Conservation (phyloP, 208 protist genomes). For the Wallacemonas collosoma region DNA sequence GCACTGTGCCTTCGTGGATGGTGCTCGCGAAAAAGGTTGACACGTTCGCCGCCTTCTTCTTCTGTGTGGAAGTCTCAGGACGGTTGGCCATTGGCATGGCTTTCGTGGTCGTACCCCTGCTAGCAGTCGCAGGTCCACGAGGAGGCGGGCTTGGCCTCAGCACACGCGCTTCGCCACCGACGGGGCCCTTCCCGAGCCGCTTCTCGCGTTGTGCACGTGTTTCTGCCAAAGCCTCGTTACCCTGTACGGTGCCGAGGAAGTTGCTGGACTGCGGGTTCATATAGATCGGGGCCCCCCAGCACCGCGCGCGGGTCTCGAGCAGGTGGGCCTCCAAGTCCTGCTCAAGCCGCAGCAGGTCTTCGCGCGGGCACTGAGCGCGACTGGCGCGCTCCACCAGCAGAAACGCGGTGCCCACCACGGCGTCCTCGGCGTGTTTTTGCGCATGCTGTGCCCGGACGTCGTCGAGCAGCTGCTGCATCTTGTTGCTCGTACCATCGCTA, state of each 20-base stretch:
- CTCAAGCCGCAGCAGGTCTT: slow-evolving; percentile 41
- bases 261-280: slow-evolving; percentile 24
- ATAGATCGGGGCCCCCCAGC: slow-evolving; percentile 36
- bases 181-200: neutral
- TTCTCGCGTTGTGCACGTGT: slow-evolving; percentile 6
- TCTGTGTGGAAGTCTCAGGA: too few species aligned
- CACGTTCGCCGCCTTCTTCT: neutral
- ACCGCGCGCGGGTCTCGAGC: slow-evolving; percentile 25
- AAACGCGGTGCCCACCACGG: slow-evolving; percentile 31
- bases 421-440: slow-evolving; percentile 14
- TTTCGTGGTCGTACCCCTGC: too few species aligned
- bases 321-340: slow-evolving; percentile 35
- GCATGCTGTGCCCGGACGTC: slow-evolving; percentile 7
- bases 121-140: neutral
- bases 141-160: slow-evolving; percentile 21
- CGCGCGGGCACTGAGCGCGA: slow-evolving; percentile 30
- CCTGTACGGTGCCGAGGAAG: slow-evolving; percentile 18
- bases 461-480: slow-evolving; percentile 12
- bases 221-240: slow-evolving; percentile 4
- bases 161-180: neutral
- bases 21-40: slow-evolving; percentile 15
- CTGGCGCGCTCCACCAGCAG: slow-evolving; percentile 51
- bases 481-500: slow-evolving; percentile 10
- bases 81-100: too few species aligned
- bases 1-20: slow-evolving; percentile 11